Base-by-base conservation (phyloP, 169 alveolate genomes). In the Toxoplasma gondii region DNA sequence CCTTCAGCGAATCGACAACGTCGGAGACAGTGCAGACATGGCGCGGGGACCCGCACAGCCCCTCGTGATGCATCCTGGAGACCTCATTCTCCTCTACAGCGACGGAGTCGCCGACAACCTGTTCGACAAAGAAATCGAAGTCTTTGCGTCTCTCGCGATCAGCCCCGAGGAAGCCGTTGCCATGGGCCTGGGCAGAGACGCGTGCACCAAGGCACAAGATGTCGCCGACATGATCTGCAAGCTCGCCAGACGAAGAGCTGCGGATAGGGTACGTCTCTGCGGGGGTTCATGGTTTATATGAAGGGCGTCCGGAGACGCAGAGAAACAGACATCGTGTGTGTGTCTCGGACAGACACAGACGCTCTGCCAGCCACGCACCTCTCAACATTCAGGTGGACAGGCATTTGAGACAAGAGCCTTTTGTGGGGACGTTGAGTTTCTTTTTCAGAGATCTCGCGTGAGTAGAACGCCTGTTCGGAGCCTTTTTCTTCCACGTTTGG, bases 51-150 rank as follows among this genome's bases (percentile, higher is more conserved):
- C 97, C 0, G 95, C 95, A 27, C 94, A 95, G 44, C 97, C 96
- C 74, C 94, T 96, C 64, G 92, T 95, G 91, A 92, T 95, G 94
- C 96, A 95, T 93, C 97, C 97, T 0, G 97, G 97, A 58, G 97
- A 96, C 91, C 93, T 96, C 69, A 84, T 96, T 41, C 91, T 96
- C 78, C 83, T 92, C 87, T 95, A 93, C 96, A 95, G 97, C 87
- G 97, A 96, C 81, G 97, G 97, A 16, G 97, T 96, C 24, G 91
- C 96, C 53, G 97, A 96, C 91, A 96, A 96, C 58, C 88, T 96
- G 45, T 96, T 96, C 70, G 97, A 96, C 86, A 88, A 88, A 81
- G 97, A 96, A 74, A 94, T 96, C 69, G 97, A 96, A 92, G 95
- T 94, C 88, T 96, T 94, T 78, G 91, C 95, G 34, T 95, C 97